phyloP scores from a whole-genome alignment of 345 rosid genomes.

The Aquilaria sinensis region DNA sequence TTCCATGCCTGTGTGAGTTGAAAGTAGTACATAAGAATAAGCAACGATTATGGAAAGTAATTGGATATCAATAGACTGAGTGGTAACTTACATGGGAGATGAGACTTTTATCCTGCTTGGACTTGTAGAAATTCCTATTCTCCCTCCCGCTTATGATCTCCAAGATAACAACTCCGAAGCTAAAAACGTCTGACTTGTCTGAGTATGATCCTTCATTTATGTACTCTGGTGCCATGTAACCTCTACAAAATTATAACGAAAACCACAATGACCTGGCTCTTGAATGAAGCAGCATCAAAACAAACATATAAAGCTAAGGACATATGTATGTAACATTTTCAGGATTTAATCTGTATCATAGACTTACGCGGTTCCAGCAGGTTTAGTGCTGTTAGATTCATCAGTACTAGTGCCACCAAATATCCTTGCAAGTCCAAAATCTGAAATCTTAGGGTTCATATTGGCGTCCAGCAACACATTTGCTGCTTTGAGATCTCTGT shows the following conservation, averaged over 20 bases:
- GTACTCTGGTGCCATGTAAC: constrained; percentile 46
- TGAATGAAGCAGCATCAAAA: no score
- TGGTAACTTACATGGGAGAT: constrained; percentile 27
- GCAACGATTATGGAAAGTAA: no score
- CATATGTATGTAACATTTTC: no score
- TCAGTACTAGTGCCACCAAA: constrained; percentile 13
- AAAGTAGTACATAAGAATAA: no score
- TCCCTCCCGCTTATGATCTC: constrained; percentile 38
- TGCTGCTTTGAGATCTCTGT: constrained; percentile 26
- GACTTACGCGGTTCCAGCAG: constrained; percentile 28
- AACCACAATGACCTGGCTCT: background rate
- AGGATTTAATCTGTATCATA: no score
- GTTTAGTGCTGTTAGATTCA: constrained; percentile 16
- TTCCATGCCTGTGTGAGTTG: constrained; percentile 49
- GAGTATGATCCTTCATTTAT: constrained; percentile 36
- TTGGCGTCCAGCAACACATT: constrained; percentile 23
- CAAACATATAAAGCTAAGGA: no score
- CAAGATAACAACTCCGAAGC: constrained; percentile 37
- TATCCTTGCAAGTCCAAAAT: constrained; percentile 31
- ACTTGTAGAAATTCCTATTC: constrained; percentile 13
- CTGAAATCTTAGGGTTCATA: constrained; percentile 35
- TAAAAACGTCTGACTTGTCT: constrained; percentile 33
- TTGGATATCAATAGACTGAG: no score
- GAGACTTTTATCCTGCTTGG: constrained; percentile 17
- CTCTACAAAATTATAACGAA: constrained; percentile 14